Conservation (phyloP, 2,329 filamentous ascomycete species). For the Botryotinia calthae region DNA sequence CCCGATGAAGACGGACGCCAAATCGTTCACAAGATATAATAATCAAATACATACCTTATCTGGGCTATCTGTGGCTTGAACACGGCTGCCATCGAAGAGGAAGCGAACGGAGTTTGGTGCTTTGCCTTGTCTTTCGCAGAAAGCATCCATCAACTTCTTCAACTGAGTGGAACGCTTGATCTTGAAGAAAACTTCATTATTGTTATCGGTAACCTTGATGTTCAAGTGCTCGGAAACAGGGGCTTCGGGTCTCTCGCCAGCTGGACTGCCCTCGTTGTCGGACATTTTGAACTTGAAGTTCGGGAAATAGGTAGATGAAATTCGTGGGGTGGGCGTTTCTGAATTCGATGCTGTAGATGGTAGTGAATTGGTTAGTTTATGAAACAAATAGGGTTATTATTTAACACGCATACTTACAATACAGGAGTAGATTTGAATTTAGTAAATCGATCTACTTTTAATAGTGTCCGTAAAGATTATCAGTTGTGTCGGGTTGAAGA, state of each 20-base stretch:
- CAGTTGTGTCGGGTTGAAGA: neutral
- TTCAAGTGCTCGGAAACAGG: conserved; percentile 76
- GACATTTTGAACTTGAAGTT: conserved; percentile 33
- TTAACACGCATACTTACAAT: conserved; percentile 4
- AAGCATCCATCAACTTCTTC: conserved; percentile 97
- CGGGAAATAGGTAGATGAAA: conserved; percentile 3
- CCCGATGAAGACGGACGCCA: no score
- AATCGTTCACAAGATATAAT: neutral
- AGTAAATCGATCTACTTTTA: neutral
- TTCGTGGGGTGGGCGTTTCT: conserved; percentile 3
- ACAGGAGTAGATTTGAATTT: neutral
- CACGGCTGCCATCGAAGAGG: conserved; percentile 91
- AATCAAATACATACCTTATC: conserved; percentile 68
- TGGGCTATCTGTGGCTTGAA: conserved; percentile 84
- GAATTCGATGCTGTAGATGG: neutral
- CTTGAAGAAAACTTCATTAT: conserved; percentile 99
- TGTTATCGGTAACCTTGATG: conserved; percentile 99
- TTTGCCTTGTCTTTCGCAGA: conserved; percentile 96
- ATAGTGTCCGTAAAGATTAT: neutral
- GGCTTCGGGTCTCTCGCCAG: conserved; percentile 37
- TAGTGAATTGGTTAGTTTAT: conserved; percentile 5
- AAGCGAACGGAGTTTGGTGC: conserved; percentile 81
- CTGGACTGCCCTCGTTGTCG: conserved; percentile 49
- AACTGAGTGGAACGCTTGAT: conserved; percentile 96
- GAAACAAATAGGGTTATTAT: neutral